phyloP scores from a whole-genome alignment of 2,329 filamentous ascomycete species.

The Sporothrix euskadiensis region DNA sequence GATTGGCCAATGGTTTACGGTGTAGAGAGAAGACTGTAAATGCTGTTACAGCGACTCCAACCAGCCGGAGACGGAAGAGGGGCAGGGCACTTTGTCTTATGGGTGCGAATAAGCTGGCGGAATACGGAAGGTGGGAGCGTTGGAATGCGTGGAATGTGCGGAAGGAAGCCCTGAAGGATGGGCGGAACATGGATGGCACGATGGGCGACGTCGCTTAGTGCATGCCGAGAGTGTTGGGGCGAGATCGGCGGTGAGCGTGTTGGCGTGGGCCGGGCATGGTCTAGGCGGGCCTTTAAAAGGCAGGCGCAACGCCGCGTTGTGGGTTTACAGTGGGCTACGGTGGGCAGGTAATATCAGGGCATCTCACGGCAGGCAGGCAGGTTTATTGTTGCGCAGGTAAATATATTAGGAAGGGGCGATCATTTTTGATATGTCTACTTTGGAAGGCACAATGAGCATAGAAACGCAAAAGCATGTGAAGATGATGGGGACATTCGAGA shows the following conservation, averaged over 20 bases:
- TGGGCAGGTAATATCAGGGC: neutral
- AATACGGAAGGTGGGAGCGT: neutral
- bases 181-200: neutral
- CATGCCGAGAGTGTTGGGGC: conserved; percentile 9
- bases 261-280: neutral
- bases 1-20: conserved; percentile 16
- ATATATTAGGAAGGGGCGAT: conserved; percentile 10
- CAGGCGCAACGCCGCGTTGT: neutral
- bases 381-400: neutral
- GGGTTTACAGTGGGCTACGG: conserved; percentile 15
- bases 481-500: neutral
- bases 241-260: conserved; percentile 27
- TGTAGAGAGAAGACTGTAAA: neutral
- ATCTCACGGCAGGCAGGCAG: neutral
- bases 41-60: neutral
- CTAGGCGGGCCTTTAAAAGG: neutral
- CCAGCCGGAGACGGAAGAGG: conserved; percentile 2
- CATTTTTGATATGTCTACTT: neutral
- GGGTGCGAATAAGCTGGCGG: neutral
- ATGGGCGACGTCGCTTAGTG: neutral
- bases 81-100: neutral
- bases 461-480: neutral
- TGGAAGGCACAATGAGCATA: neutral
- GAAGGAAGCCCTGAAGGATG: conserved; percentile 8
- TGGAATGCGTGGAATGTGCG: neutral